phyloP scores from a whole-genome alignment of 768 basidiomycete species.

The Dacryopinax spathularia region DNA sequence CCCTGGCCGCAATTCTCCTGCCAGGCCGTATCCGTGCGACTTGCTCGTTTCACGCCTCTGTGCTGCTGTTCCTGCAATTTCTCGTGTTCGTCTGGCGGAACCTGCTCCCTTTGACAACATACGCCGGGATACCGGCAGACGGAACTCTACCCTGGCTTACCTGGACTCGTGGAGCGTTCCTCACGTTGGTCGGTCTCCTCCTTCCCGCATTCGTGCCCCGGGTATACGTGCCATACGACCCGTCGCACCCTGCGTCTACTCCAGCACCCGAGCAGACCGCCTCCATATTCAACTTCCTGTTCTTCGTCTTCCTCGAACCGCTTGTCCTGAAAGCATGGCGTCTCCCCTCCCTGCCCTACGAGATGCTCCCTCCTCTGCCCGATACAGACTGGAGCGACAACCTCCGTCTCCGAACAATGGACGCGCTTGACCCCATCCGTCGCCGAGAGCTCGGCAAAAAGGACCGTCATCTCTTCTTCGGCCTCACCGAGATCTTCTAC shows the following conservation, averaged over 20 bases:
- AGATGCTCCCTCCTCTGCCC: conserved; percentile 24
- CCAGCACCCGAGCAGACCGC: not conserved
- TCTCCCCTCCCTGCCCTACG: conserved; percentile 20
- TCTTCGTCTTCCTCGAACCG: conserved; percentile 10
- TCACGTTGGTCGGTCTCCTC: not conserved
- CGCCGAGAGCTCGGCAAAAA: conserved; percentile 25
- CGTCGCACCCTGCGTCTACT: not conserved
- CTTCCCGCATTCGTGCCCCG: not conserved
- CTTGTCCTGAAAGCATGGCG: conserved; percentile 24
- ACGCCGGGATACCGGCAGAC: not conserved
- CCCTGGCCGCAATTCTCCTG: not conserved
- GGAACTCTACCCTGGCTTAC: not conserved
- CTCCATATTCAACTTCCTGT: conserved; percentile 8
- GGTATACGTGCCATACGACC: conserved; percentile 1
- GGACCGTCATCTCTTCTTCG: conserved; percentile 34
- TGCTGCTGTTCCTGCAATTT: not conserved
- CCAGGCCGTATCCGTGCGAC: not conserved
- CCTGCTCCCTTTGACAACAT: not conserved
- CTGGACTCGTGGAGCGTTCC: not conserved
- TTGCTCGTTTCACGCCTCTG: not conserved
- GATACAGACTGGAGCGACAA: conserved; percentile 22
- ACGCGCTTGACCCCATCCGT: conserved; percentile 21
- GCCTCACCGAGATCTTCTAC: conserved; percentile 28
- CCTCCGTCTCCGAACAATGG: conserved; percentile 19
- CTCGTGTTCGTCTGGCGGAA: not conserved